Evolutionary conservation across 805 yeast genomes (phyloP).

Genomic region (Danielia reshetovae): DNA sequence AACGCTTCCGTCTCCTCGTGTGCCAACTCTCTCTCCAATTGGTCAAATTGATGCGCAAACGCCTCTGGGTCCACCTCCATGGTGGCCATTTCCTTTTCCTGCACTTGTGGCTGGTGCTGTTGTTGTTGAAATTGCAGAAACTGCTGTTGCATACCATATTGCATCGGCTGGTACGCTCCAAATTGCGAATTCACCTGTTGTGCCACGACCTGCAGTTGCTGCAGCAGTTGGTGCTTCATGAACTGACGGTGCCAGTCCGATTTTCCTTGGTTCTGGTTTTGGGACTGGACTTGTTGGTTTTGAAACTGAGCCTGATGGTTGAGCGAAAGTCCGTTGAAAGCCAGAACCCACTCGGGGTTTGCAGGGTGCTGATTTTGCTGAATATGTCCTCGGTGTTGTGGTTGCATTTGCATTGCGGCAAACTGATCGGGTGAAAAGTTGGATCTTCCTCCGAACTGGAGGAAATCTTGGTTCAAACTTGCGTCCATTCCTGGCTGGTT

Average conservation of each 20-base stretch:
- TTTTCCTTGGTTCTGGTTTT: conserved; percentile 3
- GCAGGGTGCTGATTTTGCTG: no score
- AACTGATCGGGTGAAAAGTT: no score
- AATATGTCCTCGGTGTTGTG: no score
- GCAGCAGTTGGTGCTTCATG: conserved; percentile 15
- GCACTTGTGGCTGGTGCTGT: background rate
- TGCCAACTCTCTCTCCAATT: conserved; percentile 26
- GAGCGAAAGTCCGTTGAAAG: conserved; percentile 12
- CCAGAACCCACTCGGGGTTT: conserved; percentile 13
- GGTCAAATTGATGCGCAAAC: conserved; percentile 31
- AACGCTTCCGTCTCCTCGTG: conserved; percentile 5
- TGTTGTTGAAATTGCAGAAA: background rate
- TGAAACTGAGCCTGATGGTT: background rate
- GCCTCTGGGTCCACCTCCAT: conserved; percentile 21
- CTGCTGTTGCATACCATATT: background rate
- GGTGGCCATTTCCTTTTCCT: background rate
- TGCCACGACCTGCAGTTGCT: background rate
- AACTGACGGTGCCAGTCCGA: conserved; percentile 27
- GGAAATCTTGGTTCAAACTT: conserved; percentile 37
- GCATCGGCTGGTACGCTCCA: conserved; percentile 10
- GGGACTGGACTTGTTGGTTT: background rate
- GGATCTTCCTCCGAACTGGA: conserved; percentile 27
- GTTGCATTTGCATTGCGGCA: no score
- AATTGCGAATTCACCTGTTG: conserved; percentile 14
- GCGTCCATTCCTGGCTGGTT: conserved; percentile 25